Percentiles rank a stretch among this genome's conserved stretches.
phyloP scores from a whole-genome alignment of 805 yeast species.

The Saccharomycopsis sp. region DNA sequence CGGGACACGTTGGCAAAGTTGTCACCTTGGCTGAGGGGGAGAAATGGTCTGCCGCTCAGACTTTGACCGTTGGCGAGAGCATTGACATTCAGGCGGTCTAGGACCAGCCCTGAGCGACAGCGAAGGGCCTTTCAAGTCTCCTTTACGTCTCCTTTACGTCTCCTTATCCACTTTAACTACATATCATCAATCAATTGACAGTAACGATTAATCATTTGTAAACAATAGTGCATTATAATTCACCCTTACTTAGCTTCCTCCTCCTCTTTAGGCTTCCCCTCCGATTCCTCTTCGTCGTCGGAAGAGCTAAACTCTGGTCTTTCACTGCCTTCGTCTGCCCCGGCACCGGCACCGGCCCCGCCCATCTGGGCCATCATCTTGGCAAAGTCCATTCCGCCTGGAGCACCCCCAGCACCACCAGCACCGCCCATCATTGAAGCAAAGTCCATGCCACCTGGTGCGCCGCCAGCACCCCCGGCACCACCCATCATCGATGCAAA shows the following conservation, averaged over 20 bases:
- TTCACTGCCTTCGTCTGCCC: constrained; percentile 1
- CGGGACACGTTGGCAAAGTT: constrained; percentile 77
- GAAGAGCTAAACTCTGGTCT: constrained; percentile 26
- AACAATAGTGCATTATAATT: too few species aligned
- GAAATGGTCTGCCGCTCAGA: constrained; percentile 68
- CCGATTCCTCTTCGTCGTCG: constrained; percentile 30
- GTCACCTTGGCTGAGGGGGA: constrained; percentile 57
- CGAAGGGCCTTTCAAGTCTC: too few species aligned
- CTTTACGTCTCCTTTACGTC: too few species aligned
- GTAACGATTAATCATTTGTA: too few species aligned
- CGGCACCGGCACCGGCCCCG: constrained; percentile 26
- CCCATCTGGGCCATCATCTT: constrained; percentile 26
- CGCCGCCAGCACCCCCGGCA: constrained; percentile 25
- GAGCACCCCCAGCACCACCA: constrained; percentile 26
- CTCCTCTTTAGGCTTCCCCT: constrained; percentile 15
- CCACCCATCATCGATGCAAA: constrained; percentile 19
- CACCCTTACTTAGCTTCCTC: too few species aligned
- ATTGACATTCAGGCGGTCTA: constrained; percentile 49
- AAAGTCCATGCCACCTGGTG: constrained; percentile 21
- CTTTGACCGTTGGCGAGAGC: constrained; percentile 42
- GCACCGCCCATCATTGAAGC: constrained; percentile 23
- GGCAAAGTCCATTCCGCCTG: constrained; percentile 27
- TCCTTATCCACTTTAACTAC: too few species aligned
- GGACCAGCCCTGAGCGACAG: background rate
- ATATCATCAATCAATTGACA: too few species aligned